Evolutionary conservation across 2,329 filamentous ascomycete genomes (phyloP).

Genomic region (Emmonsia crescens): DNA sequence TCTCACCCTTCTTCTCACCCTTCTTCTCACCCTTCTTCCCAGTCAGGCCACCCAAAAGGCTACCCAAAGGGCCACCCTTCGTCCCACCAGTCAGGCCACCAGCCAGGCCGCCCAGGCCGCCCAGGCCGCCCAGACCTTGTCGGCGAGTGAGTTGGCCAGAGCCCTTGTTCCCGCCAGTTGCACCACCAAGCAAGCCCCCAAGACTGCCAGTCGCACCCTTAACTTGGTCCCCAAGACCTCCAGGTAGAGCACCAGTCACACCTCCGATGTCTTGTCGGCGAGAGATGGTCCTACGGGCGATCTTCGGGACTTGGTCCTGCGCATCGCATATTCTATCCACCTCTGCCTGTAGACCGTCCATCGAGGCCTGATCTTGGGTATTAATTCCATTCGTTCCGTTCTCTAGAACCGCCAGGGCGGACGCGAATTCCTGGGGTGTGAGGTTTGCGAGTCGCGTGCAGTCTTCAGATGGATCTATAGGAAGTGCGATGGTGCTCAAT

Average conservation of each 20-base stretch:
- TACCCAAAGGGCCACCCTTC: neutral
- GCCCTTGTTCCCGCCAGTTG: too few species aligned
- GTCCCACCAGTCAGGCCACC: neutral
- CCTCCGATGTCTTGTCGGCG: neutral
- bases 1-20: too few species aligned
- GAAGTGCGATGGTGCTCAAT: neutral
- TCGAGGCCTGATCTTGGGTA: neutral
- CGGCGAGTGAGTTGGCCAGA: neutral
- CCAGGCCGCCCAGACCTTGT: neutral
- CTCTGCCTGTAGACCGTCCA: neutral
- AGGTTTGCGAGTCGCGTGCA: neutral
- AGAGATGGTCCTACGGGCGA: neutral
- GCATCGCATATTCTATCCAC: neutral
- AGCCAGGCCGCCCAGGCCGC: neutral
- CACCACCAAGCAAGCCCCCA: neutral
- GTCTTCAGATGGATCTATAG: neutral
- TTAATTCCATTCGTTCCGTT: neutral
- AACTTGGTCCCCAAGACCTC: neutral
- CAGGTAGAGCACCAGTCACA: neutral
- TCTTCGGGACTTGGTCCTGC: neutral
- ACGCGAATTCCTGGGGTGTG: neutral
- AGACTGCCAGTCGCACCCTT: neutral
- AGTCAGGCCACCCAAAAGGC: too few species aligned
- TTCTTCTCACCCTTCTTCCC: too few species aligned
- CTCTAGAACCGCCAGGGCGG: neutral